Conservation (phyloP, 1,284 basidiomycete species). For the Malassezia japonica region DNA sequence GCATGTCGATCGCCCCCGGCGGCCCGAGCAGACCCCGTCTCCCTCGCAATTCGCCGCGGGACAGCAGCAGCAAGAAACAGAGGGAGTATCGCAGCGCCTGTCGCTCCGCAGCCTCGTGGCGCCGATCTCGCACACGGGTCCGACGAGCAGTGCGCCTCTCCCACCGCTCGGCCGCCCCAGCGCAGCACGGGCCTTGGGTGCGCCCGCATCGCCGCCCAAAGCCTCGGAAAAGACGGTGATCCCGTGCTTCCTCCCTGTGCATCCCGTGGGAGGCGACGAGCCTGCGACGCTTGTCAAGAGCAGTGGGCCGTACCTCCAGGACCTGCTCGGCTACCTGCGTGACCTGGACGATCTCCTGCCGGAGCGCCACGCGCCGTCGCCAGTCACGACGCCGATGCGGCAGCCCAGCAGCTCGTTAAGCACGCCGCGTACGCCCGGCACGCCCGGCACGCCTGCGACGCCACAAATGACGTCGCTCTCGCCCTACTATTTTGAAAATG, state of each 20-base stretch:
- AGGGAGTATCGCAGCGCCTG: background rate
- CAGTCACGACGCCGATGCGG: background rate
- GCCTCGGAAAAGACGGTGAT: background rate
- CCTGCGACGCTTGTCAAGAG: background rate
- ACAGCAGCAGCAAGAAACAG: too few species aligned
- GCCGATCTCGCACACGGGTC: background rate
- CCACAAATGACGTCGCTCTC: too few species aligned
- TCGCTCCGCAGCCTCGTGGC: background rate
- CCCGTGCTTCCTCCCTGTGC: conserved; percentile 12
- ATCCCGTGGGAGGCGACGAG: background rate
- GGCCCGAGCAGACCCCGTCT: too few species aligned
- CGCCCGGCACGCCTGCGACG: background rate
- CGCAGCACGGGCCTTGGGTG: background rate
- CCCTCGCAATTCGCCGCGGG: too few species aligned
- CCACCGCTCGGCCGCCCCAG: background rate
- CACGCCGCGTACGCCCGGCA: background rate
- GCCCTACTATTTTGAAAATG: too few species aligned
- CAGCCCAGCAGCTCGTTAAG: too few species aligned
- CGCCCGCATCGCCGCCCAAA: background rate
- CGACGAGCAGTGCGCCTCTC: background rate
- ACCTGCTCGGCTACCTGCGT: conserved; percentile 78
- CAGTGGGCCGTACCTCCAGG: conserved; percentile 1
- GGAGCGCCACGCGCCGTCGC: conserved; percentile 3
- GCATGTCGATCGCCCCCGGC: too few species aligned
- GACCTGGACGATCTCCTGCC: conserved; percentile 75